Conservation (phyloP, 257 asterid genomes). For the Salvia splendens region DNA sequence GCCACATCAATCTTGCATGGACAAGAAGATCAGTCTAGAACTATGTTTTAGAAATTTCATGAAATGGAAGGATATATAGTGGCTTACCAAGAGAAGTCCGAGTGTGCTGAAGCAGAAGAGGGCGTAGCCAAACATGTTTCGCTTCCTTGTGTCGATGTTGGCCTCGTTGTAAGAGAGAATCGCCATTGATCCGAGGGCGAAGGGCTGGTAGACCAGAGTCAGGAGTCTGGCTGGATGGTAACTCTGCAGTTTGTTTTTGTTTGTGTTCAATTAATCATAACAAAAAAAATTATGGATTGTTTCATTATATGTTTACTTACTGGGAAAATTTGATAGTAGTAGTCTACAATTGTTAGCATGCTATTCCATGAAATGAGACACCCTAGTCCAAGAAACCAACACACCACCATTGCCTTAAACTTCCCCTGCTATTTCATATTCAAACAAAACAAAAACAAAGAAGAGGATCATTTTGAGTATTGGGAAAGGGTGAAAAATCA, state of each 20-base stretch:
- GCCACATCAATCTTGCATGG: conserved; percentile 60
- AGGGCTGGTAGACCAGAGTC: conserved; percentile 84
- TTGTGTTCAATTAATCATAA: no score
- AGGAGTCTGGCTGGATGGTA: conserved; percentile 90
- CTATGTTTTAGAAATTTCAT: not conserved
- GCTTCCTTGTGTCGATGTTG: conserved; percentile 65
- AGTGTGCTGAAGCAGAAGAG: conserved; percentile 64
- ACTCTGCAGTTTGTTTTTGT: conserved; percentile 33
- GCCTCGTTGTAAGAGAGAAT: conserved; percentile 70
- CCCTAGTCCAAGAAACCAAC: conserved; percentile 86
- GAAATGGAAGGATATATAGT: not conserved
- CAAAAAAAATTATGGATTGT: not conserved
- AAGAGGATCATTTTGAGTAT: no score
- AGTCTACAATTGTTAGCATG: conserved; percentile 76
- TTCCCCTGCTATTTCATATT: conserved; percentile 58
- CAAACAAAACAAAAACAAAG: not conserved
- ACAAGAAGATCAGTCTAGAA: not conserved
- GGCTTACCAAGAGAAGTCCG: conserved; percentile 59
- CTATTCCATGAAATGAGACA: conserved; percentile 84
- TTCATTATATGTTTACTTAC: conserved; percentile 38
- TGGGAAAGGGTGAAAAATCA: no score
- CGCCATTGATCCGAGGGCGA: conserved; percentile 63
- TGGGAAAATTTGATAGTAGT: conserved; percentile 66
- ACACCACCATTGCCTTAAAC: conserved; percentile 51
- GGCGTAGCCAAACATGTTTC: conserved; percentile 64